A percentile compares a stretch with the other conserved stretches of the same genome.
Evolutionary conservation across 2,329 filamentous ascomycete genomes (phyloP).

Genomic region (Fusarium tricinctum): DNA sequence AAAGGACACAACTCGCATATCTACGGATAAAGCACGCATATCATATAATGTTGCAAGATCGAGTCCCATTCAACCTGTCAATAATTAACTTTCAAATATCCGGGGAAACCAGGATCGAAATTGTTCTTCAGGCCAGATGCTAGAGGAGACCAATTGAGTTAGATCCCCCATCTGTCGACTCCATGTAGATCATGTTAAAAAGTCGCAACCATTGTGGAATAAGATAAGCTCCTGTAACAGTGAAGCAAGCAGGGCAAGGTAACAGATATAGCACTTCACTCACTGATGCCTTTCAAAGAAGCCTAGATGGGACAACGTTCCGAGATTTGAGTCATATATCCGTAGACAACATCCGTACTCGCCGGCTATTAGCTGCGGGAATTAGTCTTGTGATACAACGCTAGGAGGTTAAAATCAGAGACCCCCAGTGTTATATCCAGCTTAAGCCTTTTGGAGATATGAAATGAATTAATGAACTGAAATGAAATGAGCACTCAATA

Average conservation of each 20-base stretch:
- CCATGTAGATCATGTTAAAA: conserved; percentile 26
- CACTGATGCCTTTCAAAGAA: neutral
- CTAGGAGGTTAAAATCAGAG: conserved; percentile 14
- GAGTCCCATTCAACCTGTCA: conserved; percentile 6
- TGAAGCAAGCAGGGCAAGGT: neutral
- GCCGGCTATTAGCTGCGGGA: conserved; percentile 31
- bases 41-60: neutral
- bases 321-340: conserved; percentile 22
- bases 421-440: conserved; percentile 30
- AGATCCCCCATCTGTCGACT: conserved; percentile 8
- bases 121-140: neutral
- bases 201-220: conserved; percentile 9
- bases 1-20: conserved; percentile 17
- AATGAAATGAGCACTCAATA: conserved; percentile 30
- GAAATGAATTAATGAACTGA: conserved; percentile 25
- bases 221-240: neutral
- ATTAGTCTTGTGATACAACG: conserved; percentile 9
- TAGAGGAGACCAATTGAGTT: conserved; percentile 15
- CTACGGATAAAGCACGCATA: conserved; percentile 8
- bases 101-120: conserved; percentile 35
- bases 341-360: neutral
- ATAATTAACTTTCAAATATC: conserved; percentile 21
- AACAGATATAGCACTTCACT: neutral
- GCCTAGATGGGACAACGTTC: conserved; percentile 14
- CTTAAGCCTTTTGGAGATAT: conserved; percentile 22